phyloP scores from a whole-genome alignment of 768 basidiomycete genomes.

The Astraeus odoratus region DNA sequence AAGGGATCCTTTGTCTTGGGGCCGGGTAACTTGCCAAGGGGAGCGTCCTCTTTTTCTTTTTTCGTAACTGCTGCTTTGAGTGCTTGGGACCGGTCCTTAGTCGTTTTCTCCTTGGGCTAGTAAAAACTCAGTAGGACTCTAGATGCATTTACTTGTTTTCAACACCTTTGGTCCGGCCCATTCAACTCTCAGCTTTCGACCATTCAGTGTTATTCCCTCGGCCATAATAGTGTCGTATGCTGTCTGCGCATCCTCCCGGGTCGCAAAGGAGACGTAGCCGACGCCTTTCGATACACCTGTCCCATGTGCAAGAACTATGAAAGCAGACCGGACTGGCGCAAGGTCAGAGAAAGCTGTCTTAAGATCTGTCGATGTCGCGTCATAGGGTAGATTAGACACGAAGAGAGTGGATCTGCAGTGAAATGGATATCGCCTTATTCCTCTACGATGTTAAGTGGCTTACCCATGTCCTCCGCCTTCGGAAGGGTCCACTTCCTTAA shows the following conservation, averaged over 20 bases:
- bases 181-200: conserved; percentile 63
- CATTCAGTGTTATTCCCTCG: conserved; percentile 59
- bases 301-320: conserved; percentile 80
- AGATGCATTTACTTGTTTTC: not conserved
- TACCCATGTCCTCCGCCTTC: conserved; percentile 16
- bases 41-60: conserved; percentile 34
- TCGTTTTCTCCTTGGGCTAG: conserved; percentile 37
- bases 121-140: not conserved
- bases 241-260: conserved; percentile 80
- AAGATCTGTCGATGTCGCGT: conserved; percentile 84
- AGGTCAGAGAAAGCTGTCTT: conserved; percentile 92
- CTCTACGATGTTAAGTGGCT: not conserved
- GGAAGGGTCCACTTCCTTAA: conserved; percentile 11
- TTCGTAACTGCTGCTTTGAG: conserved; percentile 22
- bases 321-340: conserved; percentile 89
- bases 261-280: conserved; percentile 90
- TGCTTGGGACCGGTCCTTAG: conserved; percentile 18
- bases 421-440: not conserved
- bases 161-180: conserved; percentile 79
- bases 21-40: conserved; percentile 26
- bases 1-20: conserved; percentile 54
- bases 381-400: conserved; percentile 88
- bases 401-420: conserved; percentile 72
- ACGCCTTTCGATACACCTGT: conserved; percentile 85
- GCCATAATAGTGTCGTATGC: conserved; percentile 59